phyloP scores from a whole-genome alignment of 2,329 filamentous ascomycete genomes.

The Laburnicola sp. region DNA sequence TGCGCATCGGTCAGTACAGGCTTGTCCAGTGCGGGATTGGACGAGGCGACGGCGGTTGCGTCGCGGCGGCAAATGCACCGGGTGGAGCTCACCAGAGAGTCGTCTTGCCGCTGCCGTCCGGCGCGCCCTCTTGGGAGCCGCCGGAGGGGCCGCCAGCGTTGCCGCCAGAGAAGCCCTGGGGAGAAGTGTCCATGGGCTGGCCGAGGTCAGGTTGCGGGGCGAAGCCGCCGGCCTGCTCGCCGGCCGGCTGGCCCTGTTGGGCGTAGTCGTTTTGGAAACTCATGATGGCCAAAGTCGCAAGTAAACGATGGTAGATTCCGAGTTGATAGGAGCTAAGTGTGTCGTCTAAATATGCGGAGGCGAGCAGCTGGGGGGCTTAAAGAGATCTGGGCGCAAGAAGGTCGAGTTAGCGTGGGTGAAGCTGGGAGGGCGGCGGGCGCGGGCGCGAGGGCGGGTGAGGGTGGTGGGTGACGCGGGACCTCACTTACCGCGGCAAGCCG shows the following conservation, averaged over 20 bases:
- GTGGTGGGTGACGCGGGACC: conserved; percentile 16
- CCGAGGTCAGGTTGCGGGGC: conserved; percentile 56
- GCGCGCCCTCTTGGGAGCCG: conserved; percentile 39
- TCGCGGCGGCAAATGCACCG: conserved; percentile 2
- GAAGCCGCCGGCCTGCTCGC: conserved; percentile 53
- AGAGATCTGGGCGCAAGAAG: conserved; percentile 25
- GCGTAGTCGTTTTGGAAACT: conserved; percentile 68
- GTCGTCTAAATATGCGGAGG: conserved; percentile 38
- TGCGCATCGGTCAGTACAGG: conserved; percentile 47
- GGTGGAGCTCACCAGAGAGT: conserved; percentile 53
- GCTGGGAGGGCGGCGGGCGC: conserved; percentile 1
- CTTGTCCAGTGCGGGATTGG: not conserved
- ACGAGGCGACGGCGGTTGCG: conserved; percentile 5
- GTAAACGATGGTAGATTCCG: conserved; percentile 16
- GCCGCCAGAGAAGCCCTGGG: conserved; percentile 54
- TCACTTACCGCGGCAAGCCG: conserved; percentile 34
- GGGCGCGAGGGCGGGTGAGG: conserved; percentile 9
- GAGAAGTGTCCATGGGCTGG: conserved; percentile 60
- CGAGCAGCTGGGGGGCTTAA: conserved; percentile 24
- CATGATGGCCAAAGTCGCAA: conserved; percentile 52
- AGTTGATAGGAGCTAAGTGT: conserved; percentile 16
- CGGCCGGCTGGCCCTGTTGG: conserved; percentile 63
- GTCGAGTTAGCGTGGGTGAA: conserved; percentile 34
- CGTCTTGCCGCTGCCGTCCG: conserved; percentile 54
- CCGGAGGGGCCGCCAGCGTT: conserved; percentile 51